Conservation (phyloP, 1,284 basidiomycete species). For the Wolfiporia cocos region DNA sequence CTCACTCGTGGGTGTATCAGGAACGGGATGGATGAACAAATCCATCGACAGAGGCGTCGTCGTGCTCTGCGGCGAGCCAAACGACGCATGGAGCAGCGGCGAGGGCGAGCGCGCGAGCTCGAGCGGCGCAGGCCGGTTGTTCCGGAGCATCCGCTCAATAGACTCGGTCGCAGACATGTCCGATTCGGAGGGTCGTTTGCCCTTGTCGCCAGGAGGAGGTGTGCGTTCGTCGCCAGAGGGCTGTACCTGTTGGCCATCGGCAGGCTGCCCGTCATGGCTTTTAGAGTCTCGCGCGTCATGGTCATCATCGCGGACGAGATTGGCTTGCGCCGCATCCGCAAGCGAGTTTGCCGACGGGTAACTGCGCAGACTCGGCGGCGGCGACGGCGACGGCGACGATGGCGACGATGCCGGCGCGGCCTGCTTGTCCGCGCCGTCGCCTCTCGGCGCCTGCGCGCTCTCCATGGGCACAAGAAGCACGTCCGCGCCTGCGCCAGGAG, state of each 20-base stretch:
- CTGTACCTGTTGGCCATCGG: too few relatives aligned
- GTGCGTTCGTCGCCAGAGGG: constrained; percentile 7
- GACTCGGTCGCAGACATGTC: not conserved
- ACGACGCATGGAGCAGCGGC: constrained; percentile 47
- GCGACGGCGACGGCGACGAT: too few relatives aligned
- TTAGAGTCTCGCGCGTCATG: too few relatives aligned
- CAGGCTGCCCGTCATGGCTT: too few relatives aligned
- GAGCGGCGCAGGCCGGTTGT: constrained; percentile 11
- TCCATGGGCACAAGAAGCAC: constrained; percentile 29
- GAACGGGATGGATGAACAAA: constrained; percentile 18
- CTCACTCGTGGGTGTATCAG: constrained; percentile 11
- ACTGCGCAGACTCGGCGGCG: too few relatives aligned
- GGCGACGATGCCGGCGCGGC: too few relatives aligned
- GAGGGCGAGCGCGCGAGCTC: constrained; percentile 24
- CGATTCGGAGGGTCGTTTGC: too few relatives aligned
- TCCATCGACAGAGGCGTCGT: constrained; percentile 18
- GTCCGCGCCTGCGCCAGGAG: constrained; percentile 13
- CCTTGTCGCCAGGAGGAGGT: constrained; percentile 2
- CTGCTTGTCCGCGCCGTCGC: too few relatives aligned
- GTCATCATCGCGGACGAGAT: too few relatives aligned
- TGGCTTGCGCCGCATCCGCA: too few relatives aligned
- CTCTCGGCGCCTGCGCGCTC: too few relatives aligned
- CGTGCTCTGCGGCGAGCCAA: constrained; percentile 41
- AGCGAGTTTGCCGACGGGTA: too few relatives aligned
- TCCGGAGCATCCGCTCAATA: not conserved